Base-by-base conservation (phyloP, 495 filamentous ascomycete genomes). In the Penicillium atrosanguineum region DNA sequence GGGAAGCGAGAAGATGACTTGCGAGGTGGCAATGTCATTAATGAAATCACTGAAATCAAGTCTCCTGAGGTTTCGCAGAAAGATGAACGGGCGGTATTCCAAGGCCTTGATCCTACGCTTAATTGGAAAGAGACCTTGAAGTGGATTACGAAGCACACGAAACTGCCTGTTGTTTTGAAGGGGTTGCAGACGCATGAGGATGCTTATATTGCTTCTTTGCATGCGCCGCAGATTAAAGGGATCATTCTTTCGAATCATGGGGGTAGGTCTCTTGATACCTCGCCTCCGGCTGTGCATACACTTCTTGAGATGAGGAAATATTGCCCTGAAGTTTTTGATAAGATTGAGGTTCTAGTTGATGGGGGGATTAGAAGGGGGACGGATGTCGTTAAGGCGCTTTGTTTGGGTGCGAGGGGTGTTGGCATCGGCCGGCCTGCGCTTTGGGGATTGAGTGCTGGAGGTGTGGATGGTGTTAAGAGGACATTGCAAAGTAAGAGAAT, bases 131-230 rank as follows among this genome's bases (percentile, higher is more conserved):
- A 82, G 34, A 92, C 88, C 20, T 70, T 96, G 41, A 79, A 85
- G 15, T 97, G 90, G 87, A 57, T 96, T 50, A 76, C 80, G 7
- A 70, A 82, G 62, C 88, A 92, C 50, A 96, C 91, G 2, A 59
- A 78, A 21, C 64, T 93, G 43, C 91, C 91, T 0, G 88, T 96
- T 50, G 82, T 96, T 53, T 76, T 96, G 49, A 96, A 96, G 75
- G 91, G 91, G 12, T 57, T 96, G 3, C 91, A 96, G 67, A 94
- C 91, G 0, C 90, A 95, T 59, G 91, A 96, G 67, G 91, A 96
- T 66, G 91, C 89, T 0, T 88, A 86, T 58, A 74, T 95, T 44
- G 91, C 91, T 8, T 79, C 81, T 4, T 72, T 81, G 45, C 79
- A 88, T 56, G 75, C 83, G 23, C 83, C 87, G 2, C 83, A 86